Evolutionary conservation across 2,329 filamentous ascomycete species (phyloP).

Genomic region (Colletotrichum lentis): DNA sequence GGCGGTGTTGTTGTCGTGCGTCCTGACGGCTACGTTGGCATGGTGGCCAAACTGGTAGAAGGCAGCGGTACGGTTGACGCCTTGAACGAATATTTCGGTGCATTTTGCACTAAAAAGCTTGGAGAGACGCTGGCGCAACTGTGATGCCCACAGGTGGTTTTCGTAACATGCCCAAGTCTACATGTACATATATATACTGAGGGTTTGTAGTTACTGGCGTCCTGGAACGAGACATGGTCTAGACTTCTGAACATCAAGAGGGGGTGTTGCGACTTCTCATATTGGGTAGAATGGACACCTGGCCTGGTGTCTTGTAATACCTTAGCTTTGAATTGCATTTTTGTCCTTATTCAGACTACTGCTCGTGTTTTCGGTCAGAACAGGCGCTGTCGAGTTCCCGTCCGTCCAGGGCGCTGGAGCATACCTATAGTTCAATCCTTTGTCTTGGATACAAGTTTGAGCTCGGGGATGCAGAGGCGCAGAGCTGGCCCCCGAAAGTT

Average conservation of each 20-base stretch:
- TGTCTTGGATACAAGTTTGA: too few species aligned
- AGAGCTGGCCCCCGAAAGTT: background rate
- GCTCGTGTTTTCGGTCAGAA: background rate
- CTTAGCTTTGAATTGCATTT: background rate
- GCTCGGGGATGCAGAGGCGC: background rate
- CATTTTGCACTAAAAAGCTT: constrained; percentile 72
- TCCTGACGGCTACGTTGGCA: constrained; percentile 86
- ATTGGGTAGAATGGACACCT: background rate
- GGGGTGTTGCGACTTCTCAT: background rate
- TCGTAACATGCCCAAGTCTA: background rate
- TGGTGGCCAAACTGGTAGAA: constrained; percentile 76
- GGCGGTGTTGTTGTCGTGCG: constrained; percentile 85
- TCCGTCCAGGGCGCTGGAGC: background rate
- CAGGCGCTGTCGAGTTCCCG: background rate
- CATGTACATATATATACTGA: constrained; percentile 1
- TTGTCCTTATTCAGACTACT: background rate
- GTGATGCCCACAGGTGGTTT: constrained; percentile 40
- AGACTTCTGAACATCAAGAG: background rate
- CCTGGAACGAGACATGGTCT: background rate
- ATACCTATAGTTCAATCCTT: too few species aligned
- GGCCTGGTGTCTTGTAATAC: background rate
- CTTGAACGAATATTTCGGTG: constrained; percentile 81
- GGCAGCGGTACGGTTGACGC: constrained; percentile 82
- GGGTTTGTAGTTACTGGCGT: background rate
- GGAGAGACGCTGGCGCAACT: constrained; percentile 52